Evolutionary conservation across 495 filamentous ascomycete species (phyloP).

Genomic region (Talaromyces adpressus): DNA sequence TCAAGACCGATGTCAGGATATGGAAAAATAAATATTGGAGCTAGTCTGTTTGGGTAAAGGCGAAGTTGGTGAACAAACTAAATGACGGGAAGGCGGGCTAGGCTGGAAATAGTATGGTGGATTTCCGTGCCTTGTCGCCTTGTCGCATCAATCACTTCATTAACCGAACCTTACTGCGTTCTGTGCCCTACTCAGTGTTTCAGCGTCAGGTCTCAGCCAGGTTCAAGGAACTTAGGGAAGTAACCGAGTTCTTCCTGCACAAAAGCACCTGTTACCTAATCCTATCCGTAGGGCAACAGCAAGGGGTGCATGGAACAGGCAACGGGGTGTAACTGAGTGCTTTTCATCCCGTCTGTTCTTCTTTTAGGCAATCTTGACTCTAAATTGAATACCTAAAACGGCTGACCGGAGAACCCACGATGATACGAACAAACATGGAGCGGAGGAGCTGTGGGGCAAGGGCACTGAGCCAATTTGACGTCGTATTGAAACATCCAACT

Average conservation of each 20-base stretch:
- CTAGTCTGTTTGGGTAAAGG: not conserved
- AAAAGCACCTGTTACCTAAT: not conserved
- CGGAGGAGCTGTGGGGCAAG: not conserved
- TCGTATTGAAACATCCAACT: not conserved
- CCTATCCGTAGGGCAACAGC: not conserved
- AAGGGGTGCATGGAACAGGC: too few relatives aligned
- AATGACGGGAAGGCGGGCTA: not conserved
- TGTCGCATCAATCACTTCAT: not conserved
- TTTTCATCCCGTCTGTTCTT: not conserved
- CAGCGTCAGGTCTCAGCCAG: too few relatives aligned
- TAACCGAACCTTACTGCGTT: not conserved
- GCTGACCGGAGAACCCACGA: conserved; percentile 3
- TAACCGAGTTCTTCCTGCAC: not conserved
- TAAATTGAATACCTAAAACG: conserved; percentile 1
- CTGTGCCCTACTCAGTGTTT: too few relatives aligned
- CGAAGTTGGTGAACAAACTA: too few relatives aligned
- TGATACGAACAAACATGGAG: not conserved
- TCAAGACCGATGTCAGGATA: not conserved
- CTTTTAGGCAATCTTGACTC: not conserved
- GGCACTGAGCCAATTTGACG: not conserved
- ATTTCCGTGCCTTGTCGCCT: not conserved
- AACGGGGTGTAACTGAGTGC: not conserved
- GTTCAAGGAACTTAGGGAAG: not conserved
- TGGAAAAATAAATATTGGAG: not conserved
- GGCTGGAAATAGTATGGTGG: not conserved